Percentiles rank a stretch among this genome's conserved stretches.
These are phyloP conservation scores for Albifimbria verrucaria DNA, from an alignment of 2,329 filamentous ascomycete species.

Conservation along the genomic window DNA sequence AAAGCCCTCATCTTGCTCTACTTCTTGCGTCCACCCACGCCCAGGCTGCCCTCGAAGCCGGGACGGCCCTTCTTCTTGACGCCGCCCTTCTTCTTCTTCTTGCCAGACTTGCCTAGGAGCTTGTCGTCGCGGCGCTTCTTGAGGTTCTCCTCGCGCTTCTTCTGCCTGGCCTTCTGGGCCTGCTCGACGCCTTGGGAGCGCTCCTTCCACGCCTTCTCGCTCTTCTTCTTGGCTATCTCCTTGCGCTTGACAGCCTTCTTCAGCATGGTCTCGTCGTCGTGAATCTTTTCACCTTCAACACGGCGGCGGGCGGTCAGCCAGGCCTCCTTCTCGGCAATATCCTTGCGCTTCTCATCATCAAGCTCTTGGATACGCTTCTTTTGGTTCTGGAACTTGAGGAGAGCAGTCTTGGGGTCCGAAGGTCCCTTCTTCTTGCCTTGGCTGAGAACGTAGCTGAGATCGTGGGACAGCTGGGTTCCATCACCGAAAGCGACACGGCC, in stretches of 20 bases:
- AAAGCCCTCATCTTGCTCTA: conserved; percentile 18
- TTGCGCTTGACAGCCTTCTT: conserved; percentile 96
- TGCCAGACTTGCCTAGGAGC: conserved; percentile 52
- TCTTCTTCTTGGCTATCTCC: conserved; percentile 86
- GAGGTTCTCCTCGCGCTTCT: conserved; percentile 79
- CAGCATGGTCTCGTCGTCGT: conserved; percentile 79
- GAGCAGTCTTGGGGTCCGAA: conserved; percentile 78
- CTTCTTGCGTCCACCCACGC: conserved; percentile 49
- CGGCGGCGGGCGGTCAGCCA: conserved; percentile 91
- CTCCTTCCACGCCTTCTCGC: conserved; percentile 82
- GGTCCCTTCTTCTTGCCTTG: conserved; percentile 71
- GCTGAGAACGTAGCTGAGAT: conserved; percentile 57
- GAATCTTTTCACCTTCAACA: conserved; percentile 84
- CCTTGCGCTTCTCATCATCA: conserved; percentile 75
- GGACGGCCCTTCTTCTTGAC: conserved; percentile 51
- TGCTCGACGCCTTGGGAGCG: conserved; percentile 69
- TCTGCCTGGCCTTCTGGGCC: conserved; percentile 73
- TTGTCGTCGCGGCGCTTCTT: conserved; percentile 73
- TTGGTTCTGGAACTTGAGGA: conserved; percentile 84
- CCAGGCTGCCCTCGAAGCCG: conserved; percentile 69
- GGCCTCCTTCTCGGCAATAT: conserved; percentile 88
- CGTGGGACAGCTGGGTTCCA: conserved; percentile 74
- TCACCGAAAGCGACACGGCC: conserved; percentile 89
- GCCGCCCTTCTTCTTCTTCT: conserved; percentile 48
- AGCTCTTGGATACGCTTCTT: conserved; percentile 73